Base-by-base conservation (phyloP, 306 rosid species). In the Inga laurina region DNA sequence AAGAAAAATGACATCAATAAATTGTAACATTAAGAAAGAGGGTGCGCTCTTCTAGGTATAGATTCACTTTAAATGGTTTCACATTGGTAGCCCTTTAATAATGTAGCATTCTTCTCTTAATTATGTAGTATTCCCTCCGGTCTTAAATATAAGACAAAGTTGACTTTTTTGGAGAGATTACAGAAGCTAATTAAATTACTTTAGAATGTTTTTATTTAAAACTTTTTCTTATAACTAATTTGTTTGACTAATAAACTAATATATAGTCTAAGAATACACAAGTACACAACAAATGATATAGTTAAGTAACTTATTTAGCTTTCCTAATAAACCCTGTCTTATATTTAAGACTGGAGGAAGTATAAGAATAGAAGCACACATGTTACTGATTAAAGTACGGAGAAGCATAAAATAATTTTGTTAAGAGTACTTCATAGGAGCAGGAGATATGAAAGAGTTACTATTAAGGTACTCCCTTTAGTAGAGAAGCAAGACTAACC, bases 401-500 rank as follows among this genome's bases (percentile, higher is more conserved):
- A 68, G n/a, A 82, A 48, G 78, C 16, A 61, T 14, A 61, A 39
- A 59, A 59, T 41, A 37, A n/a, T n/a, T 21, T 65, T 37, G 66
- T 66, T 27, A 52, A 37, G 13, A 66, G 30, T 10, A 49, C 3
- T 51, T 69, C 67, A 15, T 9, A 18, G 15, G 22, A 45, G 64
- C 21, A 66, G 22, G 61, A 37, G 48, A 84, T 35, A 64, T 16
- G 8, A 43, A 35, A 66, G 37, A 30, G 18, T 32, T 56, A 64
- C 75, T 65, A 67, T 64, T 71, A 71, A 62, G 19, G 77, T 65
- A 52, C 43, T 24, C 8, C 35, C 51, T 13, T 76, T 81, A 69
- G 65, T 30, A 71, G 34, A 84, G 81, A 73, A 72, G 69, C 56
- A 88, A 68, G 79, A 74, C 91, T 85, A 86, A 96, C 99, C 99